Conservation (phyloP, 2,329 filamentous ascomycete genomes). For the Erysiphe neolycopersici region DNA sequence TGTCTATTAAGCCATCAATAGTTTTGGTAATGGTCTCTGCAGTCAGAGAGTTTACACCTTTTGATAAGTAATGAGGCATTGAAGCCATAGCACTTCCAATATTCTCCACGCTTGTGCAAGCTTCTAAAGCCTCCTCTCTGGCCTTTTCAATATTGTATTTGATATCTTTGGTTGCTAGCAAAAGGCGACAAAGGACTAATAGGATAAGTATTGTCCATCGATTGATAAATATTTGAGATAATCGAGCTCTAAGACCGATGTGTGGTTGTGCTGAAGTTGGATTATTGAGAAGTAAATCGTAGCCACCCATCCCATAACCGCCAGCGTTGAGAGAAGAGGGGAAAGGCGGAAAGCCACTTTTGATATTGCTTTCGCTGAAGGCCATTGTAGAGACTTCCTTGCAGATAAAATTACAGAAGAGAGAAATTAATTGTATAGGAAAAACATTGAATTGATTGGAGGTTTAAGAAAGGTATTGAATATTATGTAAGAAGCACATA, state of each 20-base stretch:
- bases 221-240: slow-evolving; percentile 96
- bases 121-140: slow-evolving; percentile 55
- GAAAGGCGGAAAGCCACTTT: slow-evolving; percentile 12
- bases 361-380: too few species aligned
- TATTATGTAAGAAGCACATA: too few species aligned
- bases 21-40: slow-evolving; percentile 56
- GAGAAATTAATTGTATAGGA: too few species aligned
- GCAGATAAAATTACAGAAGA: too few species aligned
- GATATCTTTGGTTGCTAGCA: slow-evolving; percentile 49
- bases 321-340: slow-evolving; percentile 13
- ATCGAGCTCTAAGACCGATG: slow-evolving; percentile 61
- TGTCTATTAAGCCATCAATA: slow-evolving; percentile 51
- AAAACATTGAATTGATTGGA: too few species aligned
- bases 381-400: too few species aligned
- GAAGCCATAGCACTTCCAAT: slow-evolving; percentile 89
- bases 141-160: slow-evolving; percentile 51
- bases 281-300: slow-evolving; percentile 20
- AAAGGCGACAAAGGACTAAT: slow-evolving; percentile 55
- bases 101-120: slow-evolving; percentile 78
- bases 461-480: too few species aligned
- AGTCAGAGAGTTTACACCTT: slow-evolving; percentile 66
- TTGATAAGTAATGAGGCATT: slow-evolving; percentile 85
- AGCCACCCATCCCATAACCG: slow-evolving; percentile 9
- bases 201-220: slow-evolving; percentile 80
- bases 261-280: slow-evolving; percentile 62